These are phyloP conservation scores for Aspergillus nanangensis DNA, from an alignment of 495 filamentous ascomycete genomes.

Conservation along the genomic window DNA sequence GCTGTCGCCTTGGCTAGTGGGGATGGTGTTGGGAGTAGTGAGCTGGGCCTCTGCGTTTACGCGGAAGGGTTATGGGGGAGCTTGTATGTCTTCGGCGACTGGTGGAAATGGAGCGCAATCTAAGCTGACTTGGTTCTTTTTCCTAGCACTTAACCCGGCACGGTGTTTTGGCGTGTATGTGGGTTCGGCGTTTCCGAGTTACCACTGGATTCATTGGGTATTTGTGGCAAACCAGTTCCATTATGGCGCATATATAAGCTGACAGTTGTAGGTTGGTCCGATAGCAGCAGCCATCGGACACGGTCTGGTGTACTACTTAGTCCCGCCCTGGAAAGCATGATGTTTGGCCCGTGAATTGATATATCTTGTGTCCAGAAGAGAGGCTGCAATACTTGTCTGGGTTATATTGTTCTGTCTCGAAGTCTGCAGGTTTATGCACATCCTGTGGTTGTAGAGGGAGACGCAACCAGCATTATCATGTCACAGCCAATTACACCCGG, in stretches of 20 bases:
- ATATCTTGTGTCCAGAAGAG: too few relatives aligned
- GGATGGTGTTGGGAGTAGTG: conserved; percentile 40
- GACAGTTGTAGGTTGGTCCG: background rate
- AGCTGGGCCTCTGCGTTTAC: conserved; percentile 40
- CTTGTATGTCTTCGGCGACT: conserved; percentile 26
- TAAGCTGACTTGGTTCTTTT: too few relatives aligned
- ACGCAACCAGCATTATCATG: background rate
- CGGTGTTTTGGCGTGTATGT: background rate
- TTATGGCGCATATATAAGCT: too few relatives aligned
- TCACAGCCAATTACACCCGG: background rate
- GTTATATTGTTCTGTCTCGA: too few relatives aligned
- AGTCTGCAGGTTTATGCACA: too few relatives aligned
- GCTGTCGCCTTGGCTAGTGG: conserved; percentile 47
- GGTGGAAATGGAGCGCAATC: too few relatives aligned
- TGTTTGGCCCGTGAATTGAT: too few relatives aligned
- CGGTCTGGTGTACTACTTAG: background rate
- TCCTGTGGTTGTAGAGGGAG: background rate
- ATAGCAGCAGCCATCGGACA: background rate
- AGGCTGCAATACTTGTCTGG: too few relatives aligned
- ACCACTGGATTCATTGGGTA: conserved; percentile 35
- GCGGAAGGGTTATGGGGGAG: conserved; percentile 38
- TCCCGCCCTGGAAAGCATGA: background rate
- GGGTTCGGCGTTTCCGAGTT: conserved; percentile 23
- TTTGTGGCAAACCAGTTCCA: too few relatives aligned
- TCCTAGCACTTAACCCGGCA: background rate